phyloP scores from a whole-genome alignment of 768 basidiomycete genomes.

The Gyrodon lividus region DNA sequence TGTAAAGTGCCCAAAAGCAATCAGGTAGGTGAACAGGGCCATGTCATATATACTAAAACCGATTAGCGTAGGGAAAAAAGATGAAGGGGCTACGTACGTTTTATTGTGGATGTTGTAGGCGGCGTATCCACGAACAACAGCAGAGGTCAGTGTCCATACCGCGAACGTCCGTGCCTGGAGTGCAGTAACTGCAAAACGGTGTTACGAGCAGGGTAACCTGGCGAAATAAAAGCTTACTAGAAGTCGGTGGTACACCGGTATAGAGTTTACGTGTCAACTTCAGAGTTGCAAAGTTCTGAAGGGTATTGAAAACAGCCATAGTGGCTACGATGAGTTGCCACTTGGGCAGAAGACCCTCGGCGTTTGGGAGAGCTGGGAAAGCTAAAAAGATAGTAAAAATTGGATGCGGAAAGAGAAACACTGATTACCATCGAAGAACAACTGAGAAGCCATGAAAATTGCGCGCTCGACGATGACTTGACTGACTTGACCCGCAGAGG shows the following conservation, averaged over 20 bases:
- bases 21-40: constrained; percentile 81
- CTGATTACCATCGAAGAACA: constrained; percentile 23
- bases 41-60: constrained; percentile 82
- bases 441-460: constrained; percentile 11
- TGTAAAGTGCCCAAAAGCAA: constrained; percentile 87
- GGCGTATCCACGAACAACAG: constrained; percentile 79
- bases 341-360: constrained; percentile 71
- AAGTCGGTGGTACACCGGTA: constrained; percentile 39
- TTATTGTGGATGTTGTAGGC: constrained; percentile 87
- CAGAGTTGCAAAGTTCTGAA: constrained; percentile 79
- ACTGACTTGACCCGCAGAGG: too few species aligned
- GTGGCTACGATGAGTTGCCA: constrained; percentile 86
- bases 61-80: constrained; percentile 11
- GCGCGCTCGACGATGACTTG: too few species aligned
- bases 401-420: background rate
- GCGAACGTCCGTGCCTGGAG: constrained; percentile 90
- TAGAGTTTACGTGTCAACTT: constrained; percentile 81
- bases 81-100: constrained; percentile 48
- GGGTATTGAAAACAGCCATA: constrained; percentile 80
- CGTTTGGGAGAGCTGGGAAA: constrained; percentile 57
- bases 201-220: background rate
- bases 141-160: constrained; percentile 86
- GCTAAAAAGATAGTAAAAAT: constrained; percentile 7
- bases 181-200: constrained; percentile 59
- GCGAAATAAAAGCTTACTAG: constrained; percentile 31